These are phyloP conservation scores for Phoma sp. DNA, from an alignment of 2,329 filamentous ascomycete species.

Conservation along the genomic window DNA sequence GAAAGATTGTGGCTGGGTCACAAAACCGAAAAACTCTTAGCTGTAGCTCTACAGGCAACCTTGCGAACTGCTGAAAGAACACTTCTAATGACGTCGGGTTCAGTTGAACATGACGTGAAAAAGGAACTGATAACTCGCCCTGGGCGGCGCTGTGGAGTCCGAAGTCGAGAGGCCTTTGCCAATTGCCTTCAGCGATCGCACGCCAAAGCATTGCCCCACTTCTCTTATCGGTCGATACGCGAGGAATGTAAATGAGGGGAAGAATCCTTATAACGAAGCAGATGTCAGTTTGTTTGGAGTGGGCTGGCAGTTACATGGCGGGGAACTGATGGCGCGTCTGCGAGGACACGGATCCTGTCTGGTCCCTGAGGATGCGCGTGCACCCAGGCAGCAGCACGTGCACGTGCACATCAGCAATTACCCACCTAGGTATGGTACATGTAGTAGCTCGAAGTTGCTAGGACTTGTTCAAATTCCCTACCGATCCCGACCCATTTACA, in stretches of 20 bases:
- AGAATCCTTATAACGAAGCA: not conserved
- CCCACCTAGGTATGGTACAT: no score
- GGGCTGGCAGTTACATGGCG: not conserved
- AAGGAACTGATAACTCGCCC: conserved; percentile 13
- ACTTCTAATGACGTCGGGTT: not conserved
- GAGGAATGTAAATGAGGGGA: not conserved
- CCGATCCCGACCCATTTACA: no score
- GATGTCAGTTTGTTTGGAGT: not conserved
- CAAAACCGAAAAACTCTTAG: conserved; percentile 1
- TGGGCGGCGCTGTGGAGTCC: not conserved
- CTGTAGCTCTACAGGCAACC: conserved; percentile 6
- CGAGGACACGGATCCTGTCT: not conserved
- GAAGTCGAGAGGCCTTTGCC: conserved; percentile 14
- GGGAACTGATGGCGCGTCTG: not conserved
- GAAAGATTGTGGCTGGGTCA: conserved; percentile 19
- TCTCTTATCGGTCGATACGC: not conserved
- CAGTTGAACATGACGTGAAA: conserved; percentile 3
- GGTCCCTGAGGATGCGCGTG: not conserved
- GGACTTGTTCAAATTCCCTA: not conserved
- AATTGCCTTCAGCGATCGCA: conserved; percentile 10
- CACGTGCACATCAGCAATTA: no score
- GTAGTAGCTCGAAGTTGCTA: not conserved
- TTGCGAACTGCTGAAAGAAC: not conserved
- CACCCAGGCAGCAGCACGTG: no score
- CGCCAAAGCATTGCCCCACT: conserved; percentile 1